These are phyloP conservation scores for Monosporascus cannonballus DNA, from an alignment of 2,329 filamentous ascomycete genomes.

Conservation along the genomic window DNA sequence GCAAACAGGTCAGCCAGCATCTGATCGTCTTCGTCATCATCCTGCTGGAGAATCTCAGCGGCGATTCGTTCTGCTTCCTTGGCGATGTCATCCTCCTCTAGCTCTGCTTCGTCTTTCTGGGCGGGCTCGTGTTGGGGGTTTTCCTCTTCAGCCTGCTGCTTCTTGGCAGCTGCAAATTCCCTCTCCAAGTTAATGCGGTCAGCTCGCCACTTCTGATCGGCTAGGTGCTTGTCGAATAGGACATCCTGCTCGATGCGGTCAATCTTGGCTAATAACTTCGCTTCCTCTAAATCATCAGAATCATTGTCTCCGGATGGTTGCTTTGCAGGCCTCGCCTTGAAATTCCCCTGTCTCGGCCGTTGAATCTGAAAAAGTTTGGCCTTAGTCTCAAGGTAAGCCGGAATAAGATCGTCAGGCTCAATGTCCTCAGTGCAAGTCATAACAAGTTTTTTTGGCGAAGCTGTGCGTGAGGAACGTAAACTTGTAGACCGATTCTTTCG, in stretches of 20 bases:
- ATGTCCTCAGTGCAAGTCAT: constrained; percentile 62
- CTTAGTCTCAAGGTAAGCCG: constrained; percentile 72
- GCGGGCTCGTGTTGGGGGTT: constrained; percentile 23
- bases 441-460: constrained; percentile 34
- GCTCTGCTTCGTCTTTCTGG: constrained; percentile 21
- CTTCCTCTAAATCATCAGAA: constrained; percentile 41
- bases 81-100: constrained; percentile 41
- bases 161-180: constrained; percentile 48
- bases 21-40: constrained; percentile 48
- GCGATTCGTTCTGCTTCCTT: constrained; percentile 54
- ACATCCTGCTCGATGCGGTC: constrained; percentile 72
- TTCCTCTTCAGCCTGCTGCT: constrained; percentile 29
- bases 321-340: constrained; percentile 29
- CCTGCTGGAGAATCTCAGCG: constrained; percentile 48
- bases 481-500: constrained; percentile 30
- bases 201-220: constrained; percentile 59
- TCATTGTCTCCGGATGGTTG: constrained; percentile 13
- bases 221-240: constrained; percentile 62
- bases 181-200: constrained; percentile 55
- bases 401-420: constrained; percentile 68
- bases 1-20: constrained; percentile 51
- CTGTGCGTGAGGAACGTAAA: constrained; percentile 19
- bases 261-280: constrained; percentile 67
- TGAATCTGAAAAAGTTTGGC: constrained; percentile 58
- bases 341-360: constrained; percentile 42